These are phyloP conservation scores for Kalanchoe fedtschenkoi DNA, from an alignment of 164 flowering plant genomes.

Conservation along the genomic window DNA sequence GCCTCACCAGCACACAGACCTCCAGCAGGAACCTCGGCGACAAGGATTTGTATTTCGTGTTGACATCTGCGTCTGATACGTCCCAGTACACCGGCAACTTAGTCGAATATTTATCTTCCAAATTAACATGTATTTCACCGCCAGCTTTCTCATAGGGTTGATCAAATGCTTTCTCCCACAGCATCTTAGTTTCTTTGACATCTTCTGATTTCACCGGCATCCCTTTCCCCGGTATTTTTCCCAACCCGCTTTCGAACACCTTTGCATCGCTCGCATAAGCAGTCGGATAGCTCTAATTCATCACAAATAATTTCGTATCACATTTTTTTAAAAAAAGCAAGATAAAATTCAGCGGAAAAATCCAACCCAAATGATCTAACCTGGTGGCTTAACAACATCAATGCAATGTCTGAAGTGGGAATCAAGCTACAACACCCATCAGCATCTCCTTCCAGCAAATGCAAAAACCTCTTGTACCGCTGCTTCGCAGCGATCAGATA, in stretches of 20 bases:
- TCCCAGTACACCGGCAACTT: slow-evolving; percentile 50
- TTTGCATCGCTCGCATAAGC: slow-evolving; percentile 55
- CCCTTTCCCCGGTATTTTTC: slow-evolving; percentile 34
- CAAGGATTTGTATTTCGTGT: slow-evolving; percentile 58
- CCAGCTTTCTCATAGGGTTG: slow-evolving; percentile 93
- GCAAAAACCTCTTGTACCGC: slow-evolving; percentile 58
- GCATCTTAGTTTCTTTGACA: slow-evolving; percentile 36
- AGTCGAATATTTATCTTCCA: slow-evolving; percentile 11
- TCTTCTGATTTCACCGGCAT: slow-evolving; percentile 35
- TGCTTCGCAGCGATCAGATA: slow-evolving; percentile 67
- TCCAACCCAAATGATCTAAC: slow-evolving; percentile 17
- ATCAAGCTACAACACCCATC: slow-evolving; percentile 38
- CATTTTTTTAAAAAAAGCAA: background rate
- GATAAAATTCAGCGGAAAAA: background rate
- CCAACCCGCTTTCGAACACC: slow-evolving; percentile 38
- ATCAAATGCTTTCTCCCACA: slow-evolving; percentile 67
- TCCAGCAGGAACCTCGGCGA: slow-evolving; percentile 72
- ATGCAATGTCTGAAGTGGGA: slow-evolving; percentile 64
- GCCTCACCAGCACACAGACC: slow-evolving; percentile 49
- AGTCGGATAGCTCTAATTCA: slow-evolving; percentile 75
- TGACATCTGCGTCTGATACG: slow-evolving; percentile 51
- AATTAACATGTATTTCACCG: slow-evolving; percentile 20
- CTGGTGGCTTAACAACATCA: slow-evolving; percentile 87
- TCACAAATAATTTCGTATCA: background rate
- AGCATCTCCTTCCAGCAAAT: slow-evolving; percentile 32